phyloP scores from a whole-genome alignment of 1,284 basidiomycete genomes.

The Ustilago curta region DNA sequence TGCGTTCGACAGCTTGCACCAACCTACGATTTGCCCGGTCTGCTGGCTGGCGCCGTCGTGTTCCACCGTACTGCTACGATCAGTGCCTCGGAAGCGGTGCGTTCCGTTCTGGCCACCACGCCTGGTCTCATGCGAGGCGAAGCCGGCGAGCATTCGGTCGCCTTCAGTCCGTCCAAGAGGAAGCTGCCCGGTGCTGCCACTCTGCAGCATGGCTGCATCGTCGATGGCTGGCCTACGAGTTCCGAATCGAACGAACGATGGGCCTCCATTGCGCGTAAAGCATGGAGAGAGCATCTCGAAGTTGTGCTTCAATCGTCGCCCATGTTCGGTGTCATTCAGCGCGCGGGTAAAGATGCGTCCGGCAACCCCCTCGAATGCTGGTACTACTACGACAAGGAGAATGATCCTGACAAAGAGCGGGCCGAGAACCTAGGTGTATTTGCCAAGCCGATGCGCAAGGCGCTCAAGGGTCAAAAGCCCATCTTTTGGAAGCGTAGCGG shows the following conservation, averaged over 20 bases:
- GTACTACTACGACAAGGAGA: constrained; percentile 68
- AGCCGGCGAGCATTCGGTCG: constrained; percentile 55
- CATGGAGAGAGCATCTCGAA: constrained; percentile 66
- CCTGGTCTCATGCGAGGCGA: constrained; percentile 64
- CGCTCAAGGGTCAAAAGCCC: constrained; percentile 66
- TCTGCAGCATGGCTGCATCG: constrained; percentile 47
- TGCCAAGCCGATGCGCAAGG: constrained; percentile 67
- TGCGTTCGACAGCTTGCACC: constrained; percentile 57
- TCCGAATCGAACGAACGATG: constrained; percentile 47
- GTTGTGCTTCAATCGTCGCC: constrained; percentile 55
- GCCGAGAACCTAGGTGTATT: constrained; percentile 64
- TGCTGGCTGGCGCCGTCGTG: constrained; percentile 66
- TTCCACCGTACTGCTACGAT: constrained; percentile 69
- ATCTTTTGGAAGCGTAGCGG: constrained; percentile 68
- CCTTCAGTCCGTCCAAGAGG: constrained; percentile 52
- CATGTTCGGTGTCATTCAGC: constrained; percentile 67
- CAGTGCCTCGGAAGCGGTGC: constrained; percentile 62
- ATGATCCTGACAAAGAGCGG: constrained; percentile 63
- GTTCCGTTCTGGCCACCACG: constrained; percentile 61
- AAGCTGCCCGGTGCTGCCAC: constrained; percentile 32
- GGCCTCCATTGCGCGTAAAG: constrained; percentile 56
- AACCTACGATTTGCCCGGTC: constrained; percentile 66
- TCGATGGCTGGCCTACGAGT: constrained; percentile 45
- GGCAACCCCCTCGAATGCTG: constrained; percentile 67
- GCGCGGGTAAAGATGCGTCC: constrained; percentile 64